A percentile compares a stretch with the other conserved stretches of the same genome.
Evolutionary conservation across 768 basidiomycete genomes (phyloP).

Genomic region (Russula olivacea): DNA sequence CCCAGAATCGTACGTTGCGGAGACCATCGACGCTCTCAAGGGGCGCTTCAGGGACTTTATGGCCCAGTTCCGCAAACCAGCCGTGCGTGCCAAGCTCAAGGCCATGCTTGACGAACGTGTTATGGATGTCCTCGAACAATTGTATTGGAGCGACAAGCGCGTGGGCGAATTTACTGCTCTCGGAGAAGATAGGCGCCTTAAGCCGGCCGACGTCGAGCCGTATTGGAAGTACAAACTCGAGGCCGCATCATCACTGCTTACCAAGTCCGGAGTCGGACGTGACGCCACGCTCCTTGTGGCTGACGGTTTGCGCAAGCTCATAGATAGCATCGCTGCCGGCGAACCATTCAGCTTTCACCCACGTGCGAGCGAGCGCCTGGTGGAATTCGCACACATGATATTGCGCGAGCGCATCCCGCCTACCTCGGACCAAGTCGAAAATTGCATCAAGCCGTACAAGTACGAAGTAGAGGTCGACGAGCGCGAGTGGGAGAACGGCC

Average conservation of each 20-base stretch:
- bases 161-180: conserved; percentile 67
- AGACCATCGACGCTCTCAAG: conserved; percentile 92
- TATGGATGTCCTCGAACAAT: conserved; percentile 93
- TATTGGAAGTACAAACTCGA: conserved; percentile 98
- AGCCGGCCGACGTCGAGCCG: conserved; percentile 71
- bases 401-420: conserved; percentile 87
- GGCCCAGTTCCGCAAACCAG: conserved; percentile 78
- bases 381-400: conserved; percentile 89
- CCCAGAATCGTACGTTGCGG: conserved; percentile 95
- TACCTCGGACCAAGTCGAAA: conserved; percentile 98
- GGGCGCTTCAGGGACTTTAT: conserved; percentile 82
- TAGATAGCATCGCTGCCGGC: conserved; percentile 80
- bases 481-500: conserved; percentile 86
- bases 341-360: conserved; percentile 95
- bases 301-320: conserved; percentile 83
- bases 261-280: conserved; percentile 92
- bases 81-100: conserved; percentile 85
- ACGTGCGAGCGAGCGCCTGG: conserved; percentile 78
- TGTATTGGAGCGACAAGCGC: conserved; percentile 95
- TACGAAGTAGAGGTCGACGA: conserved; percentile 95
- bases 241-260: conserved; percentile 86
- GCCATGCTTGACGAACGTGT: conserved; percentile 92
- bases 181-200: conserved; percentile 62
- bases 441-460: conserved; percentile 99
- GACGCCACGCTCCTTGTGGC: conserved; percentile 93